phyloP scores from a whole-genome alignment of 164 flowering plant species.

The Tetrastigma voinierianum region DNA sequence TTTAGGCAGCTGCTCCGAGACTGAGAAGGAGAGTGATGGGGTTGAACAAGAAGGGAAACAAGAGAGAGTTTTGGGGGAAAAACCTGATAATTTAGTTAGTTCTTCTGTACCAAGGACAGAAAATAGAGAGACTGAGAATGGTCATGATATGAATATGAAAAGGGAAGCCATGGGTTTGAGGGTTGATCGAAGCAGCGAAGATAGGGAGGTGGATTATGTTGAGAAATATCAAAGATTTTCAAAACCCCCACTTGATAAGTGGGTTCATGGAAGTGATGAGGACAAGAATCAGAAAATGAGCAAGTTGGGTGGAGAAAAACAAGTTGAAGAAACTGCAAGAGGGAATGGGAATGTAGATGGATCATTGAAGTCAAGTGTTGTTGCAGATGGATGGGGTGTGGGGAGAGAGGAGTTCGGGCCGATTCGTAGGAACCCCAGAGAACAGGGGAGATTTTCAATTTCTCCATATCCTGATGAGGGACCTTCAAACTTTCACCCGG shows the following conservation, averaged over 20 bases:
- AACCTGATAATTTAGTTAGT: slow-evolving; percentile 8
- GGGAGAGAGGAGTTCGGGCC: slow-evolving; percentile 15
- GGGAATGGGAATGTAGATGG: slow-evolving; percentile 17
- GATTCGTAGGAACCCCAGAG: slow-evolving; percentile 14
- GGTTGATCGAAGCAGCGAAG: slow-evolving; percentile 5
- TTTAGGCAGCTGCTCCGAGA: slow-evolving; percentile 14
- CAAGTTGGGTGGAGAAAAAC: slow-evolving; percentile 17
- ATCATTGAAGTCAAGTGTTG: slow-evolving; percentile 8
- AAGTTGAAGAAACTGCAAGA: slow-evolving; percentile 16
- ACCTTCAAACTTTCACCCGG: slow-evolving; percentile 24
- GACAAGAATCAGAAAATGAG: slow-evolving; percentile 10
- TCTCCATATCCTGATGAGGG: slow-evolving; percentile 28
- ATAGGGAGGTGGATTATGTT: slow-evolving; percentile 3
- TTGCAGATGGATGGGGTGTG: slow-evolving; percentile 9
- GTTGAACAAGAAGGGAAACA: slow-evolving; percentile 14
- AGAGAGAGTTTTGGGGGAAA: slow-evolving; percentile 19
- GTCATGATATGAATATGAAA: slow-evolving; percentile 8
- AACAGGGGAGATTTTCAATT: slow-evolving; percentile 23
- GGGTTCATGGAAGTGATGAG: slow-evolving; percentile 11
- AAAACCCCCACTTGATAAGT: slow-evolving; percentile 10
- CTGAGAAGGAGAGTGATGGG: slow-evolving; percentile 23
- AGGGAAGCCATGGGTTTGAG: slow-evolving; percentile 10
- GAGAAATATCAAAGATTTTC: slow-evolving; percentile 15
- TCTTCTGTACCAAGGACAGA: slow-evolving; percentile 22
- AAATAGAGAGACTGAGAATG: slow-evolving; percentile 6